These are phyloP conservation scores for Citrullus mucosospermus DNA, from an alignment of 306 rosid species.

Conservation along the genomic window DNA sequence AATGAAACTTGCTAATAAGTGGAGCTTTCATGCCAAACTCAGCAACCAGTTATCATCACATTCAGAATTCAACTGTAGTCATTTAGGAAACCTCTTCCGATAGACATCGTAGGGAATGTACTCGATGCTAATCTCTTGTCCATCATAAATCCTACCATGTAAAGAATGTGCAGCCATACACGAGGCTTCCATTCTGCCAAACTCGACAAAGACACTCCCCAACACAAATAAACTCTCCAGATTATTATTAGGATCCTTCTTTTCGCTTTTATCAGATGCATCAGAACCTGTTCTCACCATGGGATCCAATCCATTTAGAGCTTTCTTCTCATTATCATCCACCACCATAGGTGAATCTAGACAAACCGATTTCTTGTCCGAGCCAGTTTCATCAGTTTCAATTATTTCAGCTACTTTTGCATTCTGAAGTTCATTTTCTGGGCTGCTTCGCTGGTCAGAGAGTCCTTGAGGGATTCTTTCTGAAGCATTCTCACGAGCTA, in stretches of 20 bases:
- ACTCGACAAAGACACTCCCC: constrained; percentile 74
- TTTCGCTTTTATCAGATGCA: constrained; percentile 8
- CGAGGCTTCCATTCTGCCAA: constrained; percentile 63
- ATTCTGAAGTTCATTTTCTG: constrained; percentile 17
- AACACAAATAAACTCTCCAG: constrained; percentile 26
- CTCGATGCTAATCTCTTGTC: constrained; percentile 50
- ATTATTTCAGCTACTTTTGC: constrained; percentile 15
- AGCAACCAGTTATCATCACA: not conserved
- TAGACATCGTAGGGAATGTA: constrained; percentile 42
- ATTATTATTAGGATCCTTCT: constrained; percentile 17
- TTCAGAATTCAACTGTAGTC: not conserved
- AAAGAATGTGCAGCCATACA: constrained; percentile 63
- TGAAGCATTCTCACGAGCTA: constrained; percentile 8
- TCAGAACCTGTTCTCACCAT: not conserved
- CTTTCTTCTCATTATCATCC: constrained; percentile 14
- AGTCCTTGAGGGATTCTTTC: constrained; percentile 12
- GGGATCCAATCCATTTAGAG: constrained; percentile 1
- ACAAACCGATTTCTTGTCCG: constrained; percentile 14
- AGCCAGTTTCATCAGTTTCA: constrained; percentile 6
- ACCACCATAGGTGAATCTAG: constrained; percentile 8
- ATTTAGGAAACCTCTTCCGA: constrained; percentile 41
- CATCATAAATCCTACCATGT: constrained; percentile 64
- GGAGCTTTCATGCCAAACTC: not conserved
- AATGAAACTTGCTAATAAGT: not conserved
- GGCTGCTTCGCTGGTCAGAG: constrained; percentile 17